Evolutionary conservation across 352 stramenopile genomes (phyloP), one percentile per base, ranked within the genome.

Genomic region (Phytophthora ohioensis): DNA sequence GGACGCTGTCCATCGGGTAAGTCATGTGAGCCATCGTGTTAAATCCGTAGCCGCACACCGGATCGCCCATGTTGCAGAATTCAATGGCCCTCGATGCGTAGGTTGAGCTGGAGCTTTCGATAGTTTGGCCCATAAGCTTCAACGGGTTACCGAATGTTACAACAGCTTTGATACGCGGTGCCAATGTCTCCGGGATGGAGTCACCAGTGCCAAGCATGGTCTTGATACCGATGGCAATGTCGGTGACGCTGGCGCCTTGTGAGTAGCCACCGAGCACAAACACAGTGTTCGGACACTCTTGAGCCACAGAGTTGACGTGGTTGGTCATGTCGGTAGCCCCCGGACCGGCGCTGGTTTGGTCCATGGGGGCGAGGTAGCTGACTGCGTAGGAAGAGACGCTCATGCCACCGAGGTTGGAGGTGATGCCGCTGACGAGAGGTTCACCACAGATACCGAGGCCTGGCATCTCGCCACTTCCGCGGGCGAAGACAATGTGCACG

Each of bases 111-210:
- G 73, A 34, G 6, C 60, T 70, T 21, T 68, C 27, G 31, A 80
- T 75, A 0, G 73, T 75, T 30, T 78, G 42, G 10, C 73, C 69
- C 55, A 66, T 69, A 15, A 78, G 59, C 56, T 70, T 68, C 10
- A 80, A 51, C 13, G 73, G 73, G 43, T 80, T 80, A 31, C 73
- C 73, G 61, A 80, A 82, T 30, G 67, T 77, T 55, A 82, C 75
- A 27, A 82, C 51, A 11, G 71, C 74, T 47, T 74, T 77, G 69
- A 80, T 80, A 17, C 68, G 62, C 27, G 66, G 32, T 5, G 63
- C 32, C 34, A 76, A 49, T 4, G 59, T 52, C 41, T 74, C 60
- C 27, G 74, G 66, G 15, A 80, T 80, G 9, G 55, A 45, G 7
- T 75, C 30, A 3, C 73, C 73, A 0, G 59, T 57, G 4, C 73